Evolutionary conservation across 441 rosid genomes (phyloP), one percentile per base, ranked within the genome.

Genomic region (Mallotus repandus): DNA sequence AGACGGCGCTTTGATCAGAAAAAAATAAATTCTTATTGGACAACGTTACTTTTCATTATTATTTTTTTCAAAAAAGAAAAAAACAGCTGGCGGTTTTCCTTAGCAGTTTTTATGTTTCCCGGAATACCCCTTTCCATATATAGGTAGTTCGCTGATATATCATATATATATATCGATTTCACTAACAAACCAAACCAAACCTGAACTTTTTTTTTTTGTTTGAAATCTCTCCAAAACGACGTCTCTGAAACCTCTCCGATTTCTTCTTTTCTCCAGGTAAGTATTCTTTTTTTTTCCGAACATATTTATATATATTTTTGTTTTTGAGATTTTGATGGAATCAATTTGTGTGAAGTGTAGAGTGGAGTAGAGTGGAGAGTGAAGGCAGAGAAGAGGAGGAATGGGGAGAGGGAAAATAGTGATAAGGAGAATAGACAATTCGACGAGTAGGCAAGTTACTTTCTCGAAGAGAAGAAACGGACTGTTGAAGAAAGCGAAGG

Each of bases 381-480:
- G 11, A 7, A 21, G 13, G 66, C 16, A 67, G 32, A 29, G 32
- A 29, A 29, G 32, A 45, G 9, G 8, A 43, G 50, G 11, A 52
- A 92, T 90, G 96, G 96, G 93, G 80, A 89, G 97, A 84, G 95
- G 97, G 48, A 90, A 92, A 77, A 89, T 92, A 71, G 86, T 81
- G 80, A 92, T 90, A 67, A 79, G 86, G 82, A 86, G 95, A 80
- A 90, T 90, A 63, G 96, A 92, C 54, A 89, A 92, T 78, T 85
- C 92, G 25, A 85, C 96, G 72, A 92, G 92, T 80, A 76, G 97
- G 79, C 97, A 92, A 86, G 97, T 90, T 65, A 91, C 97, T 63
- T 91, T 91, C 66, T 91, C 93, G 32, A 91, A 91, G 78, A 74
- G 94, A 69, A 78, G 97, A 72, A 88, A 79, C 63, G 94, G 97